Evolutionary conservation across 192 early-diverging fungal species (phyloP).

Genomic region (Helicostylum pulchrum): DNA sequence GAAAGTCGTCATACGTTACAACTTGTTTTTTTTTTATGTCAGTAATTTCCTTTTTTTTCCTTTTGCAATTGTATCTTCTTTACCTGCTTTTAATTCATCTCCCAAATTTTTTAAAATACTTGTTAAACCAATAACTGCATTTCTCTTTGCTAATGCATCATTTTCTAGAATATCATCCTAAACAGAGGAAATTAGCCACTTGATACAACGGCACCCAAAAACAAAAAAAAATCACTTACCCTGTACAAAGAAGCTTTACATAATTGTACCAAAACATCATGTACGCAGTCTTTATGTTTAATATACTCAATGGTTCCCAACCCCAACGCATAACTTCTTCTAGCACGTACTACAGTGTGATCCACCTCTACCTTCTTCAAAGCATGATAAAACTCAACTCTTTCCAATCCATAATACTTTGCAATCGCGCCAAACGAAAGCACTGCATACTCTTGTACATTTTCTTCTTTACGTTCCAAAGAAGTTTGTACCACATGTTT

Average conservation of each 20-base stretch:
- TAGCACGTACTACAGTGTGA: conserved; percentile 39
- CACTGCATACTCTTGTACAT: conserved; percentile 53
- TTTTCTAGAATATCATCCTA: conserved; percentile 27
- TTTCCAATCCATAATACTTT: conserved; percentile 37
- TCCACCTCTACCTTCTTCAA: conserved; percentile 29
- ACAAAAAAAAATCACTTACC: conserved; percentile 9
- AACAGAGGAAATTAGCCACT: neutral
- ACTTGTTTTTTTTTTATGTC: conserved; percentile 18
- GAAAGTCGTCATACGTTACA: conserved; percentile 39
- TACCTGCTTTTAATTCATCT: conserved; percentile 36
- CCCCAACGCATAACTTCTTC: conserved; percentile 64
- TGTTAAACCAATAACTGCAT: conserved; percentile 58
- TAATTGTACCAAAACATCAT: conserved; percentile 17
- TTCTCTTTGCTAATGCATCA: conserved; percentile 67
- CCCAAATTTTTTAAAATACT: conserved; percentile 44
- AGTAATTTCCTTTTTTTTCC: neutral
- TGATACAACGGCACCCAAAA: neutral
- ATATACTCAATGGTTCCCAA: conserved; percentile 55
- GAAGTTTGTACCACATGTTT: conserved; percentile 48
- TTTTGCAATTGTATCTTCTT: neutral
- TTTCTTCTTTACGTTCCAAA: conserved; percentile 65
- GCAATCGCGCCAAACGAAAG: conserved; percentile 45
- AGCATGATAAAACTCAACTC: conserved; percentile 35
- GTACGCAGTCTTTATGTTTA: conserved; percentile 19
- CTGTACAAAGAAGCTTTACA: conserved; percentile 19